Conservation (phyloP, 495 filamentous ascomycete species). For the Aspergillus nanangensis region DNA sequence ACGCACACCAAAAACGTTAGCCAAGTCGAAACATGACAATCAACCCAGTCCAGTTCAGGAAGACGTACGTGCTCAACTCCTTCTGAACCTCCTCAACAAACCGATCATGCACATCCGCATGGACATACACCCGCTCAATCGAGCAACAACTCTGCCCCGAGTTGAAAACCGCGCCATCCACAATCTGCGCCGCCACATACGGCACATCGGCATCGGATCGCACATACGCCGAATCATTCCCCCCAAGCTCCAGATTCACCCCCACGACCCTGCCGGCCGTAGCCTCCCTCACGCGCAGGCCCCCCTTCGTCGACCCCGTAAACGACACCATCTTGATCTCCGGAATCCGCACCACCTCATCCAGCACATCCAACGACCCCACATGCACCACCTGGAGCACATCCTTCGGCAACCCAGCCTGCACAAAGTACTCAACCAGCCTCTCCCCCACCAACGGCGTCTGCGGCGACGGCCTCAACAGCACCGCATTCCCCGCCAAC, state of each 20-base stretch:
- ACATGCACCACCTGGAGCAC: constrained; percentile 88
- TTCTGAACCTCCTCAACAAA: constrained; percentile 74
- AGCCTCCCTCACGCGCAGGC: constrained; percentile 75
- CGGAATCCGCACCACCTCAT: constrained; percentile 69
- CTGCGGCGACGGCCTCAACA: constrained; percentile 90
- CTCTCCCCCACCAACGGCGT: constrained; percentile 86
- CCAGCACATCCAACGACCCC: constrained; percentile 67
- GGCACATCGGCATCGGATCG: constrained; percentile 78
- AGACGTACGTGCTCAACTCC: constrained; percentile 53
- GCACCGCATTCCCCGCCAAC: constrained; percentile 81
- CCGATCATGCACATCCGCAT: constrained; percentile 74
- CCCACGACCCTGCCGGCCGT: constrained; percentile 75
- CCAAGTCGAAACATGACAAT: too few species aligned
- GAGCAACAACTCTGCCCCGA: constrained; percentile 96
- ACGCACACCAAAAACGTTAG: not conserved
- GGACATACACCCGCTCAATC: constrained; percentile 88
- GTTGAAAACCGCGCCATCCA: constrained; percentile 94
- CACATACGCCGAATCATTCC: constrained; percentile 91
- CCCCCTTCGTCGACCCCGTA: constrained; percentile 85
- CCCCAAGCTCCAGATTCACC: constrained; percentile 85
- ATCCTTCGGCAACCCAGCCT: constrained; percentile 74
- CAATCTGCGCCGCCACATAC: constrained; percentile 88
- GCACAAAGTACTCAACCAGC: constrained; percentile 66
- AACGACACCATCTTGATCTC: constrained; percentile 79
- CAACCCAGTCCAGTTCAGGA: too few species aligned